Conservation (phyloP, 2,329 filamentous ascomycete genomes). For the Monilinia fructicola region DNA sequence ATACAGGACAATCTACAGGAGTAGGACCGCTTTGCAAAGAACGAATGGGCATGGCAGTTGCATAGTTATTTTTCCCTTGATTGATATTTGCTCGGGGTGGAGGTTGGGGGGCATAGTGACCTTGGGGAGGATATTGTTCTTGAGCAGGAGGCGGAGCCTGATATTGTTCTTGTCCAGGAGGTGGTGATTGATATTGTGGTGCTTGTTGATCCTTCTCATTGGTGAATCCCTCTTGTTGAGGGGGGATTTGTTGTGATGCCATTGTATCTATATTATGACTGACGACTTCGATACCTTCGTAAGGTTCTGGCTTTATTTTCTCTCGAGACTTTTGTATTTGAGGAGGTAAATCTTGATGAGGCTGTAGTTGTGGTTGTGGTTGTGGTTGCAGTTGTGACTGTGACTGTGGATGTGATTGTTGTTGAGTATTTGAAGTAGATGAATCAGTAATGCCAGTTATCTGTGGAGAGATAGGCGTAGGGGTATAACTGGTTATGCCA, state of each 20-base stretch:
- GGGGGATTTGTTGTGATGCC: conserved; percentile 10
- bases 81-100: conserved; percentile 16
- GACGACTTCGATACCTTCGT: conserved; percentile 22
- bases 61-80: conserved; percentile 22
- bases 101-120: neutral
- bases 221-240: conserved; percentile 16
- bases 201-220: neutral
- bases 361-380: no score
- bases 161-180: conserved; percentile 8
- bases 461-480: conserved; percentile 2
- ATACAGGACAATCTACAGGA: conserved; percentile 33
- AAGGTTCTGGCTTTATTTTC: neutral
- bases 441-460: conserved; percentile 1
- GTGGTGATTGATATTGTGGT: neutral
- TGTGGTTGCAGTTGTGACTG: neutral
- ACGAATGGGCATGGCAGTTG: conserved; percentile 26
- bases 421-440: conserved; percentile 15
- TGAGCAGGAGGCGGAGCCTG: neutral
- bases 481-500: neutral
- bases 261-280: conserved; percentile 9
- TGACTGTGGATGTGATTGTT: conserved; percentile 3
- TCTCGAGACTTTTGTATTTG: no score
- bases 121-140: conserved; percentile 7
- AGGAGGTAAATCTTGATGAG: no score
- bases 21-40: conserved; percentile 27